A percentile compares a stretch with the other conserved stretches of the same genome.
Evolutionary conservation across 495 filamentous ascomycete species (phyloP).

Genomic region (Penicillium subrubescens): DNA sequence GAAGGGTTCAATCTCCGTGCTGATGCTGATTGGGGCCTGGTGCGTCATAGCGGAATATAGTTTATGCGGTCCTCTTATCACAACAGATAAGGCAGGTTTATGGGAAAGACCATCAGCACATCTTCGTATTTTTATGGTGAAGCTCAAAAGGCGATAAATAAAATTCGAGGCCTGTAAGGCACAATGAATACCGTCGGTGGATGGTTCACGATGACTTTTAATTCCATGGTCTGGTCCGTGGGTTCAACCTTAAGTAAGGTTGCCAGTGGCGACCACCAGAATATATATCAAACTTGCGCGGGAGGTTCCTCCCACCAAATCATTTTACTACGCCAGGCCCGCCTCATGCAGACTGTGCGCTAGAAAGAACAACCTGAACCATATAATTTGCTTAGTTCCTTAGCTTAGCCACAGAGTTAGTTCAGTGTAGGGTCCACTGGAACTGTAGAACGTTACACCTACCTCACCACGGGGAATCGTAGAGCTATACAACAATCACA

Average conservation of each 20-base stretch:
- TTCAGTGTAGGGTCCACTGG: not conserved
- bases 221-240: no score
- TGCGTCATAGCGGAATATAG: constrained; percentile 26
- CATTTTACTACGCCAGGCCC: not conserved
- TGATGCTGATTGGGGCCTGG: constrained; percentile 11
- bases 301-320: no score
- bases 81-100: not conserved
- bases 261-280: no score
- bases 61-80: constrained; percentile 15
- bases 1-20: constrained; percentile 11
- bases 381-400: no score
- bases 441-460: not conserved
- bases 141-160: no score
- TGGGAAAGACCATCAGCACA: no score
- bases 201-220: no score
- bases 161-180: no score
- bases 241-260: no score
- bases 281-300: no score
- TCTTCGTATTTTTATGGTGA: no score
- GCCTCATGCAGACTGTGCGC: not conserved
- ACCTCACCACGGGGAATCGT: not conserved
- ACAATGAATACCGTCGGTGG: no score
- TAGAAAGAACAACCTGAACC: not conserved
- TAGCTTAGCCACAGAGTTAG: not conserved
- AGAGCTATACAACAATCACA: not conserved